These are phyloP conservation scores for Rosa persica DNA, from an alignment of 306 rosid species.

Conservation along the genomic window DNA sequence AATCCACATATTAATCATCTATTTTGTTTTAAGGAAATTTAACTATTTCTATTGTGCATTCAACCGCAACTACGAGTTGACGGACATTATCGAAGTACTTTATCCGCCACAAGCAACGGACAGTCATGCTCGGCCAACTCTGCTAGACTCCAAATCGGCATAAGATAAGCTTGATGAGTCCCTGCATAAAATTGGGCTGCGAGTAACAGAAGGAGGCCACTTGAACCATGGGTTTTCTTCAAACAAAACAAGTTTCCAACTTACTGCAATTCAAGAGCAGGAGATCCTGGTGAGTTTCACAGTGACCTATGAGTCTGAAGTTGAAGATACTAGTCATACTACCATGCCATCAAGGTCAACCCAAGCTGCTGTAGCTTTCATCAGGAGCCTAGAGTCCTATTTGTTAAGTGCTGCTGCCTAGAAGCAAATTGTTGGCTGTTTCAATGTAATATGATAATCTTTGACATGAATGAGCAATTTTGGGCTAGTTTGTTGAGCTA, in stretches of 20 bases:
- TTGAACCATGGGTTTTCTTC: conserved; percentile 51
- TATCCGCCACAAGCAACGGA: too few species aligned
- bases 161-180: conserved; percentile 48
- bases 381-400: conserved; percentile 41
- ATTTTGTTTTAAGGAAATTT: too few species aligned
- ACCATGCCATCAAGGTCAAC: conserved; percentile 30
- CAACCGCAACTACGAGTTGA: too few species aligned
- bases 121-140: too few species aligned
- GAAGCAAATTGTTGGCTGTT: not conserved
- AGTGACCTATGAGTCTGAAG: conserved; percentile 45
- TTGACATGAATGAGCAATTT: not conserved
- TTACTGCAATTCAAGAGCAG: conserved; percentile 25
- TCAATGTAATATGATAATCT: not conserved
- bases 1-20: too few species aligned
- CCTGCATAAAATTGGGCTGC: conserved; percentile 45
- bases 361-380: conserved; percentile 35
- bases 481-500: not conserved
- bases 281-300: conserved; percentile 50
- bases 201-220: conserved; percentile 59
- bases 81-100: too few species aligned
- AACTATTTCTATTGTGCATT: too few species aligned
- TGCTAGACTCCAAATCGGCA: too few species aligned
- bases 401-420: conserved; percentile 24
- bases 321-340: conserved; percentile 34
- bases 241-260: conserved; percentile 49